Evolutionary conservation across 768 basidiomycete genomes (phyloP).

Genomic region (Naganishia kalamii): DNA sequence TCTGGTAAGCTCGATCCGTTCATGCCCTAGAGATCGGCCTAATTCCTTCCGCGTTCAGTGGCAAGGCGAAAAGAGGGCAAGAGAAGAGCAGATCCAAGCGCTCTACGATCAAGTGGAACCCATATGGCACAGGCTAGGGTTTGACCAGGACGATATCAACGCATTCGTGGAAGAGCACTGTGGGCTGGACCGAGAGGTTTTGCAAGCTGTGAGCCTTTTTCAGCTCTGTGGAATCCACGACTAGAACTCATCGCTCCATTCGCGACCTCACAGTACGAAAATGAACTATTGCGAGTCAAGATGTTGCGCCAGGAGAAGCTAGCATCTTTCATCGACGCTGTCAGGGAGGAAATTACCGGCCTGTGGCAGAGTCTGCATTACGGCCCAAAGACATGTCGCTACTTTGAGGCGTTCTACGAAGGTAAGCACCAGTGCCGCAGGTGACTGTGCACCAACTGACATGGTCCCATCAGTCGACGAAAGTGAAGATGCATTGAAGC

Average conservation of each 20-base stretch:
- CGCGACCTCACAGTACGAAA: constrained; percentile 59
- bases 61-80: constrained; percentile 63
- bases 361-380: constrained; percentile 84
- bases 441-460: not conserved
- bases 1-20: constrained; percentile 21
- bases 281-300: constrained; percentile 82
- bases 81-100: constrained; percentile 79
- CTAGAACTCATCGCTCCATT: not conserved
- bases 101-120: constrained; percentile 91
- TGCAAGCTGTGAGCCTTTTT: constrained; percentile 54
- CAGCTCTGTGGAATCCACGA: not conserved
- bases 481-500: constrained; percentile 66
- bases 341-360: constrained; percentile 68
- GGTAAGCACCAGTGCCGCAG: constrained; percentile 51
- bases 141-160: constrained; percentile 73
- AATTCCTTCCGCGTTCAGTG: constrained; percentile 45
- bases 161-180: constrained; percentile 79
- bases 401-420: constrained; percentile 75
- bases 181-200: constrained; percentile 69
- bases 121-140: constrained; percentile 80
- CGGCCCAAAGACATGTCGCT: constrained; percentile 70
- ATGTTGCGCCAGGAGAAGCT: constrained; percentile 81
- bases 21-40: not conserved
- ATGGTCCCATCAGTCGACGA: not conserved
- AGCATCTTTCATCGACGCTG: constrained; percentile 73